Conservation (phyloP, 208 protist species). For the Acanthamoeba royreba region DNA sequence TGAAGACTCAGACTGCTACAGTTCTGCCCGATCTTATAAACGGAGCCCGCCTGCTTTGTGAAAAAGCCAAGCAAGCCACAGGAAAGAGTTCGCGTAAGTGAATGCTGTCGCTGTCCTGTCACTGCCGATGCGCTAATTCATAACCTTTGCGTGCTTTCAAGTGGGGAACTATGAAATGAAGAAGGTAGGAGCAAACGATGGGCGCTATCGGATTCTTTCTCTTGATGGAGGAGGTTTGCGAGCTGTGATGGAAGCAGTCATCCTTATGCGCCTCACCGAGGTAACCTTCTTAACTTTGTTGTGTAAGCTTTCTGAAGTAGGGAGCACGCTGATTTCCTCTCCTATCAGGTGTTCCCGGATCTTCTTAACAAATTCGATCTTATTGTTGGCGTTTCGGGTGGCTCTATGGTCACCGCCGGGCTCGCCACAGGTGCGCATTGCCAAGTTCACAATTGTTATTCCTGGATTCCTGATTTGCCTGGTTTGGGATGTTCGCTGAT, state of each 20-base stretch:
- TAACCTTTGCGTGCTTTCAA: too few relatives aligned
- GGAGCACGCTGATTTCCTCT: too few relatives aligned
- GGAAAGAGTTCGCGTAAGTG: neutral
- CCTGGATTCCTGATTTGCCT: too few relatives aligned
- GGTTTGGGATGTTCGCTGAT: neutral
- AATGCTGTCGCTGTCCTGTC: too few relatives aligned
- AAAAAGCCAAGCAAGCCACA: neutral
- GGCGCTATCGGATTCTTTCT: neutral
- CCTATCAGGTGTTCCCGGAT: neutral
- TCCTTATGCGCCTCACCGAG: neutral
- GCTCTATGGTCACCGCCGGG: neutral
- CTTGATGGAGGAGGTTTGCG: constrained; percentile 1
- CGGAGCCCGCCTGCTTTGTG: neutral
- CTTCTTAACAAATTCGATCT: neutral
- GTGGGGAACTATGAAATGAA: neutral
- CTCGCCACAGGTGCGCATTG: constrained; percentile 23
- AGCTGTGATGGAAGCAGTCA: constrained; percentile 14
- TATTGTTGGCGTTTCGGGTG: neutral
- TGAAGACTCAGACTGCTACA: neutral
- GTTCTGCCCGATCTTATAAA: neutral
- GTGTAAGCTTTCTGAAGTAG: too few relatives aligned
- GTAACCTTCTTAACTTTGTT: too few relatives aligned
- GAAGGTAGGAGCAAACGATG: neutral
- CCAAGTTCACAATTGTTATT: too few relatives aligned
- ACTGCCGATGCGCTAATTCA: too few relatives aligned